Base-by-base conservation (phyloP, 2,329 filamentous ascomycete genomes). In the Pestalotiopsis sp. region DNA sequence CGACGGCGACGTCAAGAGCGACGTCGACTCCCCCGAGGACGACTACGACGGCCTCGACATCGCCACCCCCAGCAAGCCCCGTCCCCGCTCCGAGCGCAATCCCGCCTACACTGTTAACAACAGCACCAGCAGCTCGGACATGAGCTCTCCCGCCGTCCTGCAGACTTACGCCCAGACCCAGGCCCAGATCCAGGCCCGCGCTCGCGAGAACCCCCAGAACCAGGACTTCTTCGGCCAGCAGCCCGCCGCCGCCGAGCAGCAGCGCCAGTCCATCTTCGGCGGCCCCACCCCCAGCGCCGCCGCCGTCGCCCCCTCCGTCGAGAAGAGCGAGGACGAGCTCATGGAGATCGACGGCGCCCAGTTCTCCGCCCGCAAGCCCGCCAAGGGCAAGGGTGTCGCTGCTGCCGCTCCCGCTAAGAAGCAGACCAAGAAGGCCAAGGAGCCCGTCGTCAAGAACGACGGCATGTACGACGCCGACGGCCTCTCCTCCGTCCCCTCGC, bases 1-100 rank as follows among this genome's bases (percentile, higher is more conserved):
- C 7, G 60, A 62, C 2, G 39, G 30, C 5, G 60, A n/a, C n/a
- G 66, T 70, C 9, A 68, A 70, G 11, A 73, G 73, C 11, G 73
- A 74, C 30, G 71, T 71, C 58, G 71, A 73, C 48, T 71, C 68
- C 10, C 67, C 71, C 9, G 73, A 75, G 0, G 70, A 73, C 9
- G 73, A 79, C 69, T 78, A 76, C 24, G 75, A 76, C 4, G 72
- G 70, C 24, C 72, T 78, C 6, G 78, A 80, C 22, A 20, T 72
- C 22, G 64, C 55, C 11, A 69, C 56, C 60, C 35, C 66, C 59
- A 67, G 59, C 56, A 67, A 59, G 71, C 67, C 24, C 69, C 64
- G 26, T 10, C 38, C 52, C 22, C 38, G 56, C 11, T 14, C 22
- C 17, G 35, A 17, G 14, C 22, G 52, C 4, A 60, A 59, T 48